phyloP scores from a whole-genome alignment of 768 basidiomycete species.

The Pholiota conissans region DNA sequence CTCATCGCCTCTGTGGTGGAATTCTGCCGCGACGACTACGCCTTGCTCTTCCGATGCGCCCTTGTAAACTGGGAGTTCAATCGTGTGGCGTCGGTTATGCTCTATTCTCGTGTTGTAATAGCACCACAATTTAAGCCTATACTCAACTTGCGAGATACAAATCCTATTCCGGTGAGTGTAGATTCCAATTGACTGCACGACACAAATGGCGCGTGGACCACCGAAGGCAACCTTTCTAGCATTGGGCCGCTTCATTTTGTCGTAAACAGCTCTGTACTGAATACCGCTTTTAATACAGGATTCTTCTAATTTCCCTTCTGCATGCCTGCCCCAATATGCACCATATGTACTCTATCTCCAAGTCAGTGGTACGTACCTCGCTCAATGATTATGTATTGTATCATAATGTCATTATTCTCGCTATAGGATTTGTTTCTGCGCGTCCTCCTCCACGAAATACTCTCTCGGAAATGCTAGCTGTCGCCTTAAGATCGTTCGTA shows the following conservation, averaged over 20 bases:
- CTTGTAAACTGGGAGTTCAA: constrained; percentile 49
- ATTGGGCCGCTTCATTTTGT: too few relatives aligned
- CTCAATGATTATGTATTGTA: constrained; percentile 5
- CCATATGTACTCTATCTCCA: constrained; percentile 40
- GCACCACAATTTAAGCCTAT: constrained; percentile 32
- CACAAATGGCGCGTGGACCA: too few relatives aligned
- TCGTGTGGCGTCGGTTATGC: constrained; percentile 39
- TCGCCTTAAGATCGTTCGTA: constrained; percentile 29
- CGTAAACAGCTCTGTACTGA: too few relatives aligned
- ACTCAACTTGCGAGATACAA: constrained; percentile 36
- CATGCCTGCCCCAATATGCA: constrained; percentile 39
- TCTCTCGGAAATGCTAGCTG: constrained; percentile 25
- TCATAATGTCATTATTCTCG: not conserved
- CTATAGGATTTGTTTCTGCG: constrained; percentile 24
- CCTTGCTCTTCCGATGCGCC: constrained; percentile 38
- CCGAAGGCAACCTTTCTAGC: too few relatives aligned
- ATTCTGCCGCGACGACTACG: constrained; percentile 32
- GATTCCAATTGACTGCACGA: too few relatives aligned
- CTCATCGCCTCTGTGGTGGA: constrained; percentile 35
- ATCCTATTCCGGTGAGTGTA: constrained; percentile 32
- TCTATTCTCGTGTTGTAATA: constrained; percentile 47
- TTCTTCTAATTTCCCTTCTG: constrained; percentile 38
- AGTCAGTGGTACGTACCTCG: constrained; percentile 39
- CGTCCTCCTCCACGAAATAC: constrained; percentile 31
- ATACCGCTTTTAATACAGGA: too few relatives aligned